Conservation (phyloP, 225 moss, liverwort and hornwort species). For the Rhytidiadelphus loreus region DNA sequence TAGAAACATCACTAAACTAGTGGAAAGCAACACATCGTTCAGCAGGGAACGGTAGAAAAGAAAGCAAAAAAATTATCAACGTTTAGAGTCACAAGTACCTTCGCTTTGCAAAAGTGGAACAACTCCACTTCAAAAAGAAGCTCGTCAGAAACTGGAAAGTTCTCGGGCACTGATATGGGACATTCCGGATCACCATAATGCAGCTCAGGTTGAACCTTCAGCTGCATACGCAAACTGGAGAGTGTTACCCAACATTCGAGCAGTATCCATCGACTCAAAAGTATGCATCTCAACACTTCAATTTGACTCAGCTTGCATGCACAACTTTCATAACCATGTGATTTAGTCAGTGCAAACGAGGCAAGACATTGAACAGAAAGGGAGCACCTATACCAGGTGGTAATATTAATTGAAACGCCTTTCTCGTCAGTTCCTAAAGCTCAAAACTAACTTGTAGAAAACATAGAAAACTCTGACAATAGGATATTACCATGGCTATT, state of each 20-base stretch:
- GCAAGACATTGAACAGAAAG: neutral
- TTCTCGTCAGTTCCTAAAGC: neutral
- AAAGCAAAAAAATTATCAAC: neutral
- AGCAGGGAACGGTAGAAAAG: neutral
- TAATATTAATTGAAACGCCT: neutral
- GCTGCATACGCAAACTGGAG: constrained; percentile 35
- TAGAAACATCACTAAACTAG: neutral
- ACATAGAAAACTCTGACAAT: neutral
- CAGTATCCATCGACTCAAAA: neutral
- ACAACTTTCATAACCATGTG: neutral
- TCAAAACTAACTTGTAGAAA: neutral
- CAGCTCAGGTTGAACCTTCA: constrained; percentile 73
- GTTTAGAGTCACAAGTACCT: constrained; percentile 25
- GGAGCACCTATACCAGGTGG: neutral
- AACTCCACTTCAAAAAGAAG: constrained; percentile 82
- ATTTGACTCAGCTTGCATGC: neutral
- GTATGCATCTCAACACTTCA: neutral
- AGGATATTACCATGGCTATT: constrained; percentile 68
- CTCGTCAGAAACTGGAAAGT: constrained; percentile 58
- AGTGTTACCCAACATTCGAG: constrained; percentile 1
- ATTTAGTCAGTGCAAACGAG: neutral
- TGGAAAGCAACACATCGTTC: neutral
- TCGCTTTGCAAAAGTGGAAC: constrained; percentile 59
- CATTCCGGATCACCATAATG: constrained; percentile 96
- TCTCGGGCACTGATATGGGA: constrained; percentile 54